Evolutionary conservation across 148 eudicot species (phyloP).

Genomic region (Camellia granthamiana): DNA sequence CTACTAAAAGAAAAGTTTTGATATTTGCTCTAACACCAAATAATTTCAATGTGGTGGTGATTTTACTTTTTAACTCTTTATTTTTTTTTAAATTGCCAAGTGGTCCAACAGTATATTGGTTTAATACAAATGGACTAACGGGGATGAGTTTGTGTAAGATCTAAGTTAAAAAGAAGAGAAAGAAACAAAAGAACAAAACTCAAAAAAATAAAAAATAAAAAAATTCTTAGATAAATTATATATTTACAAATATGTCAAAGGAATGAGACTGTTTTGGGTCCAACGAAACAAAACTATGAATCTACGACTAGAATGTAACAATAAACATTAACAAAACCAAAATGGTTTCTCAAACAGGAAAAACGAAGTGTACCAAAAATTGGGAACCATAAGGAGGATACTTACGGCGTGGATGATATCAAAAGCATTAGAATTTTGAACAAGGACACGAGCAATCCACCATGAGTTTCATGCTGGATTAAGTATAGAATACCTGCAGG

Average conservation of each 20-base stretch:
- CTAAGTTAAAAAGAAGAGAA: too few relatives aligned
- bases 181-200: too few relatives aligned
- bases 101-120: too few relatives aligned
- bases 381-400: constrained; percentile 1
- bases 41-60: neutral
- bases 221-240: neutral
- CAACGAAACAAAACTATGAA: too few relatives aligned
- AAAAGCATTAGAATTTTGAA: constrained; percentile 80
- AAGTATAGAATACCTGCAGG: constrained; percentile 72
- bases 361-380: neutral
- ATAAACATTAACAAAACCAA: neutral
- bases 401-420: constrained; percentile 95
- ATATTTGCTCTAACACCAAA: neutral
- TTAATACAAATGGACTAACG: too few relatives aligned
- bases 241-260: too few relatives aligned
- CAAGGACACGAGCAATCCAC: constrained; percentile 61
- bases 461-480: constrained; percentile 70
- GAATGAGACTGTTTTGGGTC: too few relatives aligned
- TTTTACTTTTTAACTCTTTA: neutral
- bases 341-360: neutral
- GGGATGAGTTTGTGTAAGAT: too few relatives aligned
- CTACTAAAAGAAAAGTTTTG: too few relatives aligned
- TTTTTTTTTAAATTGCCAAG: neutral
- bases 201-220: neutral
- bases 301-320: neutral